These are phyloP conservation scores for Agastache rugosa DNA, from an alignment of 257 asterid genomes.

Conservation along the genomic window DNA sequence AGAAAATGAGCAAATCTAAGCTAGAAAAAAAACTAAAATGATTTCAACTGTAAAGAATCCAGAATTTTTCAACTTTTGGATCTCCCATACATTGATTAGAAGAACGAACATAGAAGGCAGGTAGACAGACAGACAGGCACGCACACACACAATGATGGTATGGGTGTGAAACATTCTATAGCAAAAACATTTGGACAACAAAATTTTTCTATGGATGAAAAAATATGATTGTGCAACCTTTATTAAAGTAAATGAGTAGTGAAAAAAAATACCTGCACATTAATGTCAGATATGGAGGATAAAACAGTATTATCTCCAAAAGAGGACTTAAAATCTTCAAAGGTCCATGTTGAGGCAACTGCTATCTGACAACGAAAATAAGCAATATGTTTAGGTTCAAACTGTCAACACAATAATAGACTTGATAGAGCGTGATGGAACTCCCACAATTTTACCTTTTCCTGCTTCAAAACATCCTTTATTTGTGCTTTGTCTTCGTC, in stretches of 20 bases:
- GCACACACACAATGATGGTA: no score
- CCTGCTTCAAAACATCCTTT: conserved; percentile 81
- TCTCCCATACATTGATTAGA: not conserved
- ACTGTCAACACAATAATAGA: conserved; percentile 8
- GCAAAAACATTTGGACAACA: not conserved
- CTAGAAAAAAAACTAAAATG: conserved; percentile 10
- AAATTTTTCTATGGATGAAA: conserved; percentile 2
- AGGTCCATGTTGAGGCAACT: conserved; percentile 71
- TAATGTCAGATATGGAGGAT: conserved; percentile 67
- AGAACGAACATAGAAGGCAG: not conserved
- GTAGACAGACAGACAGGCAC: not conserved
- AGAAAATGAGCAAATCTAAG: conserved; percentile 6
- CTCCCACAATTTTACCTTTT: conserved; percentile 55
- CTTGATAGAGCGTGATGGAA: conserved; percentile 25
- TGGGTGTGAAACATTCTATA: not conserved
- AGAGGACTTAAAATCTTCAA: conserved; percentile 75
- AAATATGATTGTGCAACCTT: not conserved
- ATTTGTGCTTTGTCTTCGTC: conserved; percentile 76
- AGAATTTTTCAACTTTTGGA: not conserved
- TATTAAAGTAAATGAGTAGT: conserved; percentile 4
- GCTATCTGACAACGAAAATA: conserved; percentile 54
- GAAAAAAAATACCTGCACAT: conserved; percentile 67
- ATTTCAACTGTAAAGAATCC: not conserved
- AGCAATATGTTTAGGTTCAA: conserved; percentile 32
- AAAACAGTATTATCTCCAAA: conserved; percentile 52